A percentile compares a stretch with the other conserved stretches of the same genome.
Conservation (phyloP, 306 rosid species). For the Quercus suber region DNA sequence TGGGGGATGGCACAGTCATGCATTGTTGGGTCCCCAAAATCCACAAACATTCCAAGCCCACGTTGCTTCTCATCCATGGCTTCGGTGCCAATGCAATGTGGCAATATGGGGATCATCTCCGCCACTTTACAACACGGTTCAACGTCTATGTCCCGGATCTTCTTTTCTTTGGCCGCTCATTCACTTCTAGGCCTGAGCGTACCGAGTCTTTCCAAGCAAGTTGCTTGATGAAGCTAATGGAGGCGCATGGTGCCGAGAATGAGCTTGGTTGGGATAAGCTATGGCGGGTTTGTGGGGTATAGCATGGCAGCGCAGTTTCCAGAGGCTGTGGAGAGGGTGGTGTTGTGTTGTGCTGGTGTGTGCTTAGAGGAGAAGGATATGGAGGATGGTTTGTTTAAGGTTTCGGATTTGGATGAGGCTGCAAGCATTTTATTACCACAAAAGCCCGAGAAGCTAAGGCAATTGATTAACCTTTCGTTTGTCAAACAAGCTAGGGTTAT, state of each 20-base stretch:
- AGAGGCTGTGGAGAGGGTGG: constrained; percentile 48
- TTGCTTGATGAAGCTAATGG: constrained; percentile 51
- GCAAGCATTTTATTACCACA: constrained; percentile 62
- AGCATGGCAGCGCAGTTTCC: constrained; percentile 63
- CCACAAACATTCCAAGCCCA: constrained; percentile 35
- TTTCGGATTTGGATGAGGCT: constrained; percentile 60
- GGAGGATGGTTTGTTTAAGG: constrained; percentile 54
- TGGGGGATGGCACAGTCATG: constrained; percentile 65
- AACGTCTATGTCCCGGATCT: constrained; percentile 80
- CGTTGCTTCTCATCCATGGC: constrained; percentile 62
- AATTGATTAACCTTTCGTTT: constrained; percentile 53
- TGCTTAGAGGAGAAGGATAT: constrained; percentile 67
- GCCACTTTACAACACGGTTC: constrained; percentile 34
- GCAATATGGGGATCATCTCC: constrained; percentile 63
- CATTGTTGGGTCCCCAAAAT: constrained; percentile 71
- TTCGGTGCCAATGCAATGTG: constrained; percentile 87
- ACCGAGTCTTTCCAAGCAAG: constrained; percentile 57
- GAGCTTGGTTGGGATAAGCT: constrained; percentile 72
- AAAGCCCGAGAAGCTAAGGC: constrained; percentile 61
- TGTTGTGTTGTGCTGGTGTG: constrained; percentile 65
- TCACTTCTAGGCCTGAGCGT: constrained; percentile 45
- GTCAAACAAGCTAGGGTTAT: constrained; percentile 47
- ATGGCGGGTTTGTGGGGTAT: constrained; percentile 76
- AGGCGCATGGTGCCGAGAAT: constrained; percentile 34
- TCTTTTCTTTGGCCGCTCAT: constrained; percentile 67